Conservation (phyloP, 306 rosid species). For the Potentilla sterilis region DNA sequence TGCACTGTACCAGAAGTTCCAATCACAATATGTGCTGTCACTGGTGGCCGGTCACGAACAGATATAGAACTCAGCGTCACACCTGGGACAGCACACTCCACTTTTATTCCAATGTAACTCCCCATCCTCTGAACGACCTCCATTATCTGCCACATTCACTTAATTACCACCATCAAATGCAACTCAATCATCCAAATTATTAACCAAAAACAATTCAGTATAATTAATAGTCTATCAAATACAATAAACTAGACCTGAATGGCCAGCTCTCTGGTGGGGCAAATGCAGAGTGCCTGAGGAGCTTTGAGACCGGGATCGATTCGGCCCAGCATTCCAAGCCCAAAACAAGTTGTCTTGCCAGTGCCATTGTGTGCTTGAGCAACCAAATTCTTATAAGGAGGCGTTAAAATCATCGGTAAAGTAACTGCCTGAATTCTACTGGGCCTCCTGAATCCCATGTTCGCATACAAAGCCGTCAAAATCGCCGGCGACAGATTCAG, state of each 20-base stretch:
- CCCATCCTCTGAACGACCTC: constrained; percentile 68
- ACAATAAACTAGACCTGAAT: constrained; percentile 49
- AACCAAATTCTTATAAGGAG: constrained; percentile 65
- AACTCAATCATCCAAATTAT: background rate
- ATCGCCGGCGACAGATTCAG: constrained; percentile 45
- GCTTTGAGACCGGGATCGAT: constrained; percentile 56
- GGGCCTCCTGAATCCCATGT: constrained; percentile 54
- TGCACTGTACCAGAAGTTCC: constrained; percentile 74
- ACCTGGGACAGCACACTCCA: constrained; percentile 57
- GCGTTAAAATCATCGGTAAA: constrained; percentile 71
- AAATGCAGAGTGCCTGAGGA: constrained; percentile 85
- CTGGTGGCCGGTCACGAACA: constrained; percentile 33
- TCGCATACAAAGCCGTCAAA: constrained; percentile 51
- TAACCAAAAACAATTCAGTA: background rate
- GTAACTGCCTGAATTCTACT: constrained; percentile 74
- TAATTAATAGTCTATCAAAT: background rate
- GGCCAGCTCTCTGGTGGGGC: constrained; percentile 83
- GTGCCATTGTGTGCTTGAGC: constrained; percentile 94
- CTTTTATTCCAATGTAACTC: constrained; percentile 50
- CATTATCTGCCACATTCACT: constrained; percentile 30
- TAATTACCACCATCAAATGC: background rate
- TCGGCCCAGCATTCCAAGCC: constrained; percentile 81
- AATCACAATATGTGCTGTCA: constrained; percentile 59
- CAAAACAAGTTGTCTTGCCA: constrained; percentile 86
- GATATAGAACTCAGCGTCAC: constrained; percentile 38